These are phyloP conservation scores for Corniculantispora saksenae DNA, from an alignment of 2,329 filamentous ascomycete genomes.

Conservation along the genomic window DNA sequence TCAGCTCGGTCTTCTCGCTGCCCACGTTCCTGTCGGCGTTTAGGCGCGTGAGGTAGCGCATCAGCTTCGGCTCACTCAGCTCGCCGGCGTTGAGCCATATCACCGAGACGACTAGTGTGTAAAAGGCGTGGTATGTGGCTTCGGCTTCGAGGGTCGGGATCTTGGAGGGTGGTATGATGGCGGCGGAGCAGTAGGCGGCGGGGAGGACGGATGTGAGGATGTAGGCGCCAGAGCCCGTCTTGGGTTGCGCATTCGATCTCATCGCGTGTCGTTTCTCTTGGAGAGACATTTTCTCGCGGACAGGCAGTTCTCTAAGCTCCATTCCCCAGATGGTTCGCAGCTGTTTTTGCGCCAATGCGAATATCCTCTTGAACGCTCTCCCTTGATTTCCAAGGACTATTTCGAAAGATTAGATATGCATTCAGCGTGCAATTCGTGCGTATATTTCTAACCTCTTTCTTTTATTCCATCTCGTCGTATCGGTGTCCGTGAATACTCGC, in stretches of 20 bases:
- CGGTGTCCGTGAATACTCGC: constrained; percentile 62
- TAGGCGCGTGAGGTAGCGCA: constrained; percentile 70
- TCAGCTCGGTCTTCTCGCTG: constrained; percentile 71
- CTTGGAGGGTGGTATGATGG: constrained; percentile 68
- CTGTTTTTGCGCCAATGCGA: constrained; percentile 72
- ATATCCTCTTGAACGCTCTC: constrained; percentile 74
- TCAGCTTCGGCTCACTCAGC: constrained; percentile 76
- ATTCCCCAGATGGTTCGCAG: constrained; percentile 81
- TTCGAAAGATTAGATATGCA: neutral
- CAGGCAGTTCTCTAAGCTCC: constrained; percentile 82
- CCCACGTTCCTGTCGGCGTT: constrained; percentile 77
- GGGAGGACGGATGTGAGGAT: constrained; percentile 76
- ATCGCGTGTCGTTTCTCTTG: constrained; percentile 74
- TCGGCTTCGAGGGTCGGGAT: constrained; percentile 68
- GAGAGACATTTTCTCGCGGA: constrained; percentile 77
- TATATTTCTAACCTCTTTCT: constrained; percentile 54
- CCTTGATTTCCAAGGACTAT: constrained; percentile 72
- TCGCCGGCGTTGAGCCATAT: constrained; percentile 74
- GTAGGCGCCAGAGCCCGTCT: constrained; percentile 68
- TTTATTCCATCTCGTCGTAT: constrained; percentile 64
- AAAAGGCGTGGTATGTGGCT: constrained; percentile 78
- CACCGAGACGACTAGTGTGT: constrained; percentile 75
- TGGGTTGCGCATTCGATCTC: constrained; percentile 52
- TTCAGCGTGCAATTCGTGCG: constrained; percentile 13
- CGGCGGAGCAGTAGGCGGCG: constrained; percentile 61